Percentiles rank a stretch among this genome's conserved stretches.
Evolutionary conservation across 306 rosid species (phyloP).

Genomic region (Bauhinia variegata): DNA sequence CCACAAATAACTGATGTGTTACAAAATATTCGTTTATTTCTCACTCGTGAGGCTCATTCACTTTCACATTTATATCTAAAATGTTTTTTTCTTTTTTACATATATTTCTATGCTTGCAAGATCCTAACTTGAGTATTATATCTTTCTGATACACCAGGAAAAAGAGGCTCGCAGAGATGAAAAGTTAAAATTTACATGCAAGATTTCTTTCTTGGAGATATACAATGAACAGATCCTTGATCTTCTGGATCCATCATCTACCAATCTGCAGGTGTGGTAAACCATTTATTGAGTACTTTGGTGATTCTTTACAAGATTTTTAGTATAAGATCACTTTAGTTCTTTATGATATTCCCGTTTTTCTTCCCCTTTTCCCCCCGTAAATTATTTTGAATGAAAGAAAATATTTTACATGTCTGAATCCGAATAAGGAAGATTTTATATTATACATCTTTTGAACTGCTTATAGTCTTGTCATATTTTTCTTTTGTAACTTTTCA

Average conservation of each 20-base stretch:
- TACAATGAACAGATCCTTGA: conserved; percentile 97
- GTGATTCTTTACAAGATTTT: neutral
- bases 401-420: neutral
- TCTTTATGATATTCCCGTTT: conserved; percentile 19
- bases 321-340: neutral
- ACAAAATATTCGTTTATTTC: conserved; percentile 6
- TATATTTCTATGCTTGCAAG: conserved; percentile 8
- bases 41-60: too few species aligned
- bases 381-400: neutral
- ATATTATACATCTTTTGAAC: conserved; percentile 2
- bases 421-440: conserved; percentile 6
- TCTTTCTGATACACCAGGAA: conserved; percentile 58
- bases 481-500: neutral
- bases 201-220: conserved; percentile 93
- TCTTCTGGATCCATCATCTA: conserved; percentile 89
- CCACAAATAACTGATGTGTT: conserved; percentile 4
- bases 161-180: conserved; percentile 90
- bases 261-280: conserved; percentile 77
- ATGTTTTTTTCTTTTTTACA: too few species aligned
- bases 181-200: conserved; percentile 79
- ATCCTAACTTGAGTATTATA: conserved; percentile 21
- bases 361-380: neutral
- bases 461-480: neutral
- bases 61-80: too few species aligned
- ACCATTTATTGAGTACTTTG: conserved; percentile 21